Evolutionary conservation across 2,329 filamentous ascomycete genomes (phyloP), one percentile per base, ranked within the genome.

Genomic region (Fusarium brevicatenulatum): DNA sequence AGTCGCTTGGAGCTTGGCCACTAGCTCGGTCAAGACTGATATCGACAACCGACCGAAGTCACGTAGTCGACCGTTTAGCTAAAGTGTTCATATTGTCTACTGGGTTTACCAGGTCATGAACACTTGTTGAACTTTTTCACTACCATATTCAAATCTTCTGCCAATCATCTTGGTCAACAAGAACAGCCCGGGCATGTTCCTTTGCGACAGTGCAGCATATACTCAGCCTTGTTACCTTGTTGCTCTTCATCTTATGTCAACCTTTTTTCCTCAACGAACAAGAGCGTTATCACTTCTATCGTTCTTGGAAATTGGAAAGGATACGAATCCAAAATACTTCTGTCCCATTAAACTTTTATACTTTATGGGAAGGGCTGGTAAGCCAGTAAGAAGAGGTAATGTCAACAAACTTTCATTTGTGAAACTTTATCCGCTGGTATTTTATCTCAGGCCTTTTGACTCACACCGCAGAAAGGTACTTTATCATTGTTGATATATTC

Each of bases 61-160:
- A 9, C 32, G 3, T 2, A 6, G 4, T 25, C 7, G 13, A 37
- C 23, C 9, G 7, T 21, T 21, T 0, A 9, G 9, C 18, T 4
- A 28, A 25, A 13, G 23, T 1, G 4, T 28, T 9, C 15, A 1
- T 18, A 9, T 50, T 23, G 21, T 23, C 47, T 16, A 19, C 11
- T 13, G 8, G 4, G 7, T 7, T 23, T 11, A 9, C 2, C 11
- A 4, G 18, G 9, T 18, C 28, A n/a, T 2, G 5, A 23, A 19
- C 15, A 49, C 16, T 18, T 0, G 7, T 12, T 18, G 15, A 19
- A 2, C 21, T 1, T 3, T 32, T 2, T 9, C 3, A 9, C 5
- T 18, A 12, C 9, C 9, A 8, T 4, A 4, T 3, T 2, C 21
- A 12, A 5, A 18, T 2, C 2, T 7, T 13, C 21, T 32, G 5